Evolutionary conservation across 1,284 basidiomycete species (phyloP), one percentile per base, ranked within the genome.

Genomic region (Naganishia albida): DNA sequence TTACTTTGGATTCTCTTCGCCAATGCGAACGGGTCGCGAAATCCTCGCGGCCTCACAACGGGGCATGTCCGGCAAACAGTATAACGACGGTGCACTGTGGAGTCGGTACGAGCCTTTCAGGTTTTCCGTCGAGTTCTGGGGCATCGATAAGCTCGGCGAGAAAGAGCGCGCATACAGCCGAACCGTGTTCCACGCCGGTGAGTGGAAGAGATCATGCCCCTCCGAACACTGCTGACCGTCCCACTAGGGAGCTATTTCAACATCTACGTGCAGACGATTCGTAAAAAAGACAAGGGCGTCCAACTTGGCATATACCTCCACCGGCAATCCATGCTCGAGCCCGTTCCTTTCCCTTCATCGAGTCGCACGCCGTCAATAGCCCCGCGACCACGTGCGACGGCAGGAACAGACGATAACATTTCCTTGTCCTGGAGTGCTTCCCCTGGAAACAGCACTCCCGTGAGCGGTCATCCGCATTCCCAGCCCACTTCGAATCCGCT

Each of bases 231-330:
- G 28, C 50, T 59, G 16, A 23, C 28, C 3, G n/a, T 28, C 4
- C 12, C 34, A 7, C 91, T 86, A 6, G 89, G 89, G 43, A 90
- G 85, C 72, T 77, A 88, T 70, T 91, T 86, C 80, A 92, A 93
- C 70, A 86, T 93, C 6, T 96, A 95, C 73, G 87, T 94, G 42
- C 92, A 95, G 74, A 85, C 91, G 55, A 85, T 88, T 49, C 83
- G 85, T 67, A 88, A 88, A 80, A 88, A 87, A 71, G 83, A 82
- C 65, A 81, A 81, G 40, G 84, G 77, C 82, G 85, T 72, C 71
- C 92, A 96, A 75, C 82, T 96, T 0, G 93, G 93, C 1, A 86
- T 96, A 55, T 97, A 96, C 72, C 83, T 97, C 2, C 91, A 94
- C 74, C 84, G 93, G 12, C 91, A 94, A 77, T 88, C 86, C 39